Conservation (phyloP, 73 alveolate species). For the Durusdinium trenchii region DNA sequence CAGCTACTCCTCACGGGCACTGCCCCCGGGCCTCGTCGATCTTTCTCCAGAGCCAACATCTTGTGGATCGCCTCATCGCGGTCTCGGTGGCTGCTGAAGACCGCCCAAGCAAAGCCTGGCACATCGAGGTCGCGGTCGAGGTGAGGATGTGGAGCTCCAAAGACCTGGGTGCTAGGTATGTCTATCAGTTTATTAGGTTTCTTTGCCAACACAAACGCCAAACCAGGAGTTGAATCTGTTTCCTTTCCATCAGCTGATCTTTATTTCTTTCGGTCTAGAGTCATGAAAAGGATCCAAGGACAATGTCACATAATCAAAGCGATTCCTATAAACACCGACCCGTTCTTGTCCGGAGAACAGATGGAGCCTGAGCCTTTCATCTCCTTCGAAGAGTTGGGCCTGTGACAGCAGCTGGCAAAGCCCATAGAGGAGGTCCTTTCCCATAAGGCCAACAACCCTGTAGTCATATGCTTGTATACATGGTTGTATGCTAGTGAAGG, state of each 20-base stretch:
- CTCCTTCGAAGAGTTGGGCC: conserved; percentile 18
- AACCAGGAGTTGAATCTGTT: too few species aligned
- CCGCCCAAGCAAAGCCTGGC: conserved; percentile 85
- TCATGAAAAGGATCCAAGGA: too few species aligned
- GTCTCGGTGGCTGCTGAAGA: conserved; percentile 86
- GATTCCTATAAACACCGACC: too few species aligned
- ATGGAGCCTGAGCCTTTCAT: conserved; percentile 36
- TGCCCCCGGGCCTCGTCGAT: conserved; percentile 77
- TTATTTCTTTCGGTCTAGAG: too few species aligned
- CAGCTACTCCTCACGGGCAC: too few species aligned
- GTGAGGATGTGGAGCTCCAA: neutral
- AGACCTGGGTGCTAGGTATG: neutral
- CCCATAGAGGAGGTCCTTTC: too few species aligned
- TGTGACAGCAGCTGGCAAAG: neutral
- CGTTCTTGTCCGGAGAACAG: too few species aligned
- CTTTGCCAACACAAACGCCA: too few species aligned
- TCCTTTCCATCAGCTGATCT: too few species aligned
- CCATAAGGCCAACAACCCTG: too few species aligned
- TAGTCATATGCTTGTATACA: neutral
- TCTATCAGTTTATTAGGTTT: neutral
- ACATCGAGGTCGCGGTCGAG: neutral
- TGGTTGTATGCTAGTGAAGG: neutral
- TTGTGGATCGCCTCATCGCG: conserved; percentile 91
- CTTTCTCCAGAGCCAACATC: conserved; percentile 80
- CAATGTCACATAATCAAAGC: too few species aligned